phyloP scores from a whole-genome alignment of 148 eudicot species.

The Beta vulgaris region DNA sequence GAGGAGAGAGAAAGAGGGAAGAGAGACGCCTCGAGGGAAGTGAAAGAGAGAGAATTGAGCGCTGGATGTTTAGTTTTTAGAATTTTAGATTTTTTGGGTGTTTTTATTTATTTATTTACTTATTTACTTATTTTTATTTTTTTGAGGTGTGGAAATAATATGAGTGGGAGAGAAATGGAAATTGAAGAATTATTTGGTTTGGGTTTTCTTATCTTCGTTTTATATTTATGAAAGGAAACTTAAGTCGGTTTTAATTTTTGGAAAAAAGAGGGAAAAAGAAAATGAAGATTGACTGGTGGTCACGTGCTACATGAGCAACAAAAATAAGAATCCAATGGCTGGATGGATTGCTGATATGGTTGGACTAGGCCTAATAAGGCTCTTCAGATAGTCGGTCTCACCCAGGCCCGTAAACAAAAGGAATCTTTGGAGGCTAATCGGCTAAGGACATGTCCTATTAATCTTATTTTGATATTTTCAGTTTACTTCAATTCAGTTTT shows the following conservation, averaged over 20 bases:
- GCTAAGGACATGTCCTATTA: no score
- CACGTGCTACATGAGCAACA: neutral
- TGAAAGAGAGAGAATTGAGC: slow-evolving; percentile 2
- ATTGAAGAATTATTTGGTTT: neutral
- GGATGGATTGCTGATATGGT: neutral
- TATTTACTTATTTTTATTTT: neutral
- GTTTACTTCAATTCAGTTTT: no score
- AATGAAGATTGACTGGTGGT: neutral
- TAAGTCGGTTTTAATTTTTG: neutral
- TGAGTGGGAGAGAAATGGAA: no score
- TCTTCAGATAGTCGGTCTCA: no score
- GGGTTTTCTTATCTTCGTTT: neutral
- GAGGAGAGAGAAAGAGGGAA: neutral
- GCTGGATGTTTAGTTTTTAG: neutral
- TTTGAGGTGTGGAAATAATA: neutral
- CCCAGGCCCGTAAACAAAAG: no score
- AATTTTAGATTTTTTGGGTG: neutral
- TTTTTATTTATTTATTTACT: no score
- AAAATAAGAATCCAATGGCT: neutral
- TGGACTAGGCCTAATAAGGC: no score
- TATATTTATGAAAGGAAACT: neutral
- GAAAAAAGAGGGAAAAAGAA: no score
- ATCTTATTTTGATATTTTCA: no score
- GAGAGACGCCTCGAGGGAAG: slow-evolving; percentile 19
- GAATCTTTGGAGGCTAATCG: no score